Evolutionary conservation across 805 yeast genomes (phyloP), one percentile per base, ranked within the genome.

Genomic region (Kodamaea nitidulidarum): DNA sequence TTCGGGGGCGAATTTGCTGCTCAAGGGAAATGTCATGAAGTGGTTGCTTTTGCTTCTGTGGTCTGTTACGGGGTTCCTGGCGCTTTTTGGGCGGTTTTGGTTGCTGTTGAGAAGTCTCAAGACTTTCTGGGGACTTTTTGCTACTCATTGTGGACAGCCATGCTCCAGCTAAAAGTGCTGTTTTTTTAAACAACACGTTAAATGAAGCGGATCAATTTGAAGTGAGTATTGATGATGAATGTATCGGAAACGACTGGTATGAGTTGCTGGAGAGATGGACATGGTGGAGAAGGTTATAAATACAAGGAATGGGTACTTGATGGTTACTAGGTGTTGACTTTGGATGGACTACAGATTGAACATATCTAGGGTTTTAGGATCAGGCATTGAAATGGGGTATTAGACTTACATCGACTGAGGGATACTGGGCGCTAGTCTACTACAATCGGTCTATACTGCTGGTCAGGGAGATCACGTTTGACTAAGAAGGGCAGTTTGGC

Each of bases 171-270:
- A 7, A 27, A 12, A 12, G 22, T 22, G 34, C 7, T 30, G 5
- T 27, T 27, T 27, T 26, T 31, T 15, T 24, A 15, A 30, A 15
- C 26, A 15, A 28, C 36, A 32, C 24, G 32, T 45, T 16, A n/a
- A 52, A 49, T 48, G 36, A 51, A 51, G 44, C 56, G 50, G 41
- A 48, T 50, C 38, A 60, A 60, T 43, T 50, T 60, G 43, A 53
- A 58, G 63, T 58, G 54, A 39, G 62, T 57, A 41, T 15, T 12
- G 16, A 27, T n/a, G n/a, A n/a, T n/a, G n/a, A n/a, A n/a, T n/a
- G n/a, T n/a, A n/a, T n/a, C n/a, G n/a, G 12, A 25, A 11, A 25
- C 28, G 28, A 21, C 24, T 25, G 28, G 28, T 6, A 25, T 25
- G 28, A n/a, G n/a, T n/a, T n/a, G n/a, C n/a, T n/a, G 14, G 14